Conservation (phyloP, 1,139 yeast species). For the Saccharomyces hybrid region DNA sequence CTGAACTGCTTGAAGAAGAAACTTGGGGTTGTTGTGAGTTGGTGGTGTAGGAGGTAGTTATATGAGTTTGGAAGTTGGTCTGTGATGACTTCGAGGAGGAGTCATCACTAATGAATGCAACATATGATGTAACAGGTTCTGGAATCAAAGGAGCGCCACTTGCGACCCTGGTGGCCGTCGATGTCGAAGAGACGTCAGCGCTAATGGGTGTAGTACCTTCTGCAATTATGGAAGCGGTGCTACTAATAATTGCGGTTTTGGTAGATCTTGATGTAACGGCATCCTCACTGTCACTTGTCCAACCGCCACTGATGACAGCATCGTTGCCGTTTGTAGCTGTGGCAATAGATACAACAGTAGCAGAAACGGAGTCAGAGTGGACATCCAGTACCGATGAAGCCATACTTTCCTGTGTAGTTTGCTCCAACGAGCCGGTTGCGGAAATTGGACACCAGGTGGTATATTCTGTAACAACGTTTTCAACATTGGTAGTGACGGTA, state of each 20-base stretch:
- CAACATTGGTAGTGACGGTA: not conserved
- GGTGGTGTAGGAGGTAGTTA: not conserved
- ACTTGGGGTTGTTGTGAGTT: not conserved
- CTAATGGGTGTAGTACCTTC: not conserved
- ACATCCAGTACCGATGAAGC: not conserved
- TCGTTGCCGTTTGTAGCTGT: not conserved
- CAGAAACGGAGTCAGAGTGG: not conserved
- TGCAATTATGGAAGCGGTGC: not conserved
- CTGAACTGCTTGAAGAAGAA: not conserved
- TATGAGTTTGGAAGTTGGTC: not conserved
- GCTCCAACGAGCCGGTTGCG: not conserved
- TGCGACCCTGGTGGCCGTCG: not conserved
- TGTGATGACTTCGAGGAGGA: not conserved
- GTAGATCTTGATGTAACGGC: not conserved
- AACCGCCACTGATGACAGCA: not conserved
- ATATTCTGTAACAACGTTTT: not conserved
- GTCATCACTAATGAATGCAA: not conserved
- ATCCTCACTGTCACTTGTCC: not conserved
- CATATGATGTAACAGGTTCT: not conserved
- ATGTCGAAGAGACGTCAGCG: not conserved
- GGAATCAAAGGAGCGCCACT: not conserved
- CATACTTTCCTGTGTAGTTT: not conserved
- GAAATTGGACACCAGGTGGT: not conserved
- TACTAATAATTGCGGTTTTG: not conserved
- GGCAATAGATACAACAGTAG: not conserved